Evolutionary conservation across 495 filamentous ascomycete genomes (phyloP), one percentile per base, ranked within the genome.

Genomic region (Xanthoparmelia taractica): DNA sequence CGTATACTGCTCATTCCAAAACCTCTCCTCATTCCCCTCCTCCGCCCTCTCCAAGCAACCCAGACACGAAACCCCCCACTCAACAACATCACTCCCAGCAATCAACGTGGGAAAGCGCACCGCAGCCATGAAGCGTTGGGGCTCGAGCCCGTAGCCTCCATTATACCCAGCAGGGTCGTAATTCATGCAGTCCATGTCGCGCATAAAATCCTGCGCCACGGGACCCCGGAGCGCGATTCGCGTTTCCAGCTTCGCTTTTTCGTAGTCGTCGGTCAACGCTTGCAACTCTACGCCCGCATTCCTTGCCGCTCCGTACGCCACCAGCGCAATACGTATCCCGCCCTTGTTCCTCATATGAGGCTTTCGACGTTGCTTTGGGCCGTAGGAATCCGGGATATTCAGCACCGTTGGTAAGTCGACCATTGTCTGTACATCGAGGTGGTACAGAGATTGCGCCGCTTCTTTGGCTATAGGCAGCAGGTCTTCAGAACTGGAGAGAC

Each of bases 51-150:
- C 25, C 27, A 52, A 52, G 27, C 48, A 52, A 17, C 12, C 27
- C 11, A 52, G 12, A 13, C 48, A 52, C 11, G 48, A 52, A 52
- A 52, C 3, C 1, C 48, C 48, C 48, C 48, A 29, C 27, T 52
- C 48, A 8, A 52, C 18, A 0, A 3, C 13, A 13, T 18, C 48
- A 13, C 12, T 52, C 12, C 27, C 25, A 10, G 12, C 2, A 6
- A 29, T 18, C 27, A 29, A 7, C 4, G 48, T 52, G 12, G 48
- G 48, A 31, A 52, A 31, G 25, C 48, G 48, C 2, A 52, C 27
- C 48, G 48, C 48, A 3, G 48, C 48, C 48, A 52, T 52, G 48
- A 52, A 52, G 25, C 48, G 48, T 31, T 52, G 25, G 15, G 48
- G 48, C 27, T 52, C 48, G 12, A 29, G 48, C 13, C 25, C 48